These are phyloP conservation scores for Besnoitia besnoiti DNA, from an alignment of 169 alveolate genomes.

Conservation along the genomic window DNA sequence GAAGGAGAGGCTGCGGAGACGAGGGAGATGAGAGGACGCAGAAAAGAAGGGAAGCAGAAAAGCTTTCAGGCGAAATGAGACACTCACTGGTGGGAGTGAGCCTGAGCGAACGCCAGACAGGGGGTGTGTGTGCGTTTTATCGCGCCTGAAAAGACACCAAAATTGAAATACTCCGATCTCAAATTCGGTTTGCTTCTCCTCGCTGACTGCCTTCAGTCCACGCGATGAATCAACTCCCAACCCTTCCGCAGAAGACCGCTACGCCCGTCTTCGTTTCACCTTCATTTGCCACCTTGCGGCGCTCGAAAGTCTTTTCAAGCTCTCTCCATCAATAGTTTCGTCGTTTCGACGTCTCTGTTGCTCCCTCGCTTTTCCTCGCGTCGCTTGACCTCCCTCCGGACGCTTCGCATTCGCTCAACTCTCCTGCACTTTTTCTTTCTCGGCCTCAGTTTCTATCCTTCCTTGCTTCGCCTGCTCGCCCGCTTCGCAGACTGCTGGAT, in stretches of 20 bases:
- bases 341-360: background rate
- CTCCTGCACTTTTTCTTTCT: background rate
- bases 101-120: conserved; percentile 62
- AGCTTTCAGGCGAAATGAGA: too few species aligned
- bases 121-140: conserved; percentile 46
- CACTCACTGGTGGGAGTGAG: conserved; percentile 62
- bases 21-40: background rate
- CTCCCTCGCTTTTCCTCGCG: background rate
- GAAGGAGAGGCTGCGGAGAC: background rate
- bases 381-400: too few species aligned
- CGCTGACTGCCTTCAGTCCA: too few species aligned
- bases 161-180: too few species aligned
- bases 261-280: too few species aligned
- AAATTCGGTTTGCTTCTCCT: too few species aligned
- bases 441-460: background rate
- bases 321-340: too few species aligned
- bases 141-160: conserved; percentile 19
- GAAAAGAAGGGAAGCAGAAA: background rate
- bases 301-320: too few species aligned
- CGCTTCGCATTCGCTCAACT: background rate
- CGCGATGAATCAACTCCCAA: too few species aligned
- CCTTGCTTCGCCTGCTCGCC: background rate
- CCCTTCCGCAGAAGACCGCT: too few species aligned
- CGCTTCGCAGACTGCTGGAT: too few species aligned
- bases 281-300: too few species aligned